A percentile compares a stretch with the other conserved stretches of the same genome.
These are phyloP conservation scores for Aspergillus transmontanensis DNA, from an alignment of 2,329 filamentous ascomycete species.

Conservation along the genomic window DNA sequence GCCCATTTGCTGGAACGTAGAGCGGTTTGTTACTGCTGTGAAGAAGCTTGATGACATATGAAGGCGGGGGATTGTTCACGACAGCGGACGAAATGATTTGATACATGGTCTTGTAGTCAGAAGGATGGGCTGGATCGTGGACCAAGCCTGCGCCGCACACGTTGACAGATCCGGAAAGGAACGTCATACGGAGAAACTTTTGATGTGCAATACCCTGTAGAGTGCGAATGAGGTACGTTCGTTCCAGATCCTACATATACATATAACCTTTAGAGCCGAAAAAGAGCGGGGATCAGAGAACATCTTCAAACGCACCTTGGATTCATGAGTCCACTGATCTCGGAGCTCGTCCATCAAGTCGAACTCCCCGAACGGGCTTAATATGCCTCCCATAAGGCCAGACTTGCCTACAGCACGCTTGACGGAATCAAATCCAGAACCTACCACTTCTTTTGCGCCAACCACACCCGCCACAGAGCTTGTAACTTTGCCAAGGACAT, in stretches of 20 bases:
- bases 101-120: slow-evolving; percentile 99
- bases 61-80: slow-evolving; percentile 81
- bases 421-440: slow-evolving; percentile 88
- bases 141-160: slow-evolving; percentile 89
- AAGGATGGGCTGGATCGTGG: slow-evolving; percentile 87
- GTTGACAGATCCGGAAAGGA: slow-evolving; percentile 88
- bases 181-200: slow-evolving; percentile 95
- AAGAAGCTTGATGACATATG: slow-evolving; percentile 90
- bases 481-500: slow-evolving; percentile 91
- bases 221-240: slow-evolving; percentile 94
- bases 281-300: neutral
- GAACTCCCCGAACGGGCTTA: slow-evolving; percentile 95
- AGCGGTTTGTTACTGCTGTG: slow-evolving; percentile 85
- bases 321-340: slow-evolving; percentile 98
- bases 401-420: slow-evolving; percentile 97
- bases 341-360: slow-evolving; percentile 92
- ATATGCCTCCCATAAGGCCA: slow-evolving; percentile 90
- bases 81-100: slow-evolving; percentile 93
- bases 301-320: slow-evolving; percentile 62
- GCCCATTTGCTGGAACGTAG: slow-evolving; percentile 89
- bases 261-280: neutral
- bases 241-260: slow-evolving; percentile 72
- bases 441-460: slow-evolving; percentile 89
- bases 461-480: slow-evolving; percentile 94
- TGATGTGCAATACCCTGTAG: slow-evolving; percentile 93